These are phyloP conservation scores for Pleurotus giganteus DNA, from an alignment of 768 basidiomycete species.

Conservation along the genomic window DNA sequence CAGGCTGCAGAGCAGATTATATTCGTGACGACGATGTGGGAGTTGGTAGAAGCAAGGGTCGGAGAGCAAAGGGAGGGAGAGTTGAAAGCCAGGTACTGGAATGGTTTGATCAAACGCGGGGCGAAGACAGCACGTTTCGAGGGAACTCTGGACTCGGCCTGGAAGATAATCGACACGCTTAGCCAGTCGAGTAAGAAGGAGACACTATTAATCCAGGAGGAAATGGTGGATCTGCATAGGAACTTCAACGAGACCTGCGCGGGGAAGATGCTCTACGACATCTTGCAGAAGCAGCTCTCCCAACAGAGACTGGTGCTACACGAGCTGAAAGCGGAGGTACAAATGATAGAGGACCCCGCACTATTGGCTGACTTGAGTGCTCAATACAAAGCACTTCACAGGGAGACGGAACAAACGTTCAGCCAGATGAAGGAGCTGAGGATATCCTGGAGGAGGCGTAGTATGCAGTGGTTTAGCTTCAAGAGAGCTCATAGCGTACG, in stretches of 20 bases:
- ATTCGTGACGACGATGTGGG: conserved; percentile 50
- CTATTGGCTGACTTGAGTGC: conserved; percentile 14
- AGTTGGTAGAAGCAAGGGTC: conserved; percentile 26
- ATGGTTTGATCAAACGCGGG: conserved; percentile 47
- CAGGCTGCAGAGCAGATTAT: conserved; percentile 43
- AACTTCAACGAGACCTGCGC: conserved; percentile 36
- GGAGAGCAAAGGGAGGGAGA: conserved; percentile 44
- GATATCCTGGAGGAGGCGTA: conserved; percentile 19
- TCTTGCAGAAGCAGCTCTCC: neutral
- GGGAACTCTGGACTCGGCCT: conserved; percentile 32
- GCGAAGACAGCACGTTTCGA: conserved; percentile 42
- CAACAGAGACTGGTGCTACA: neutral
- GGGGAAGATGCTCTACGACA: conserved; percentile 9
- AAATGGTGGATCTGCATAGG: conserved; percentile 19
- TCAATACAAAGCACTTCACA: conserved; percentile 17
- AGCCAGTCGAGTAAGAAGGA: conserved; percentile 1
- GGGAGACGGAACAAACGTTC: conserved; percentile 19
- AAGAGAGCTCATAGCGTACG: conserved; percentile 10
- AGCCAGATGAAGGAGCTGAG: conserved; percentile 20
- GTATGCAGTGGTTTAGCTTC: conserved; percentile 13
- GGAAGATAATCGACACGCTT: conserved; percentile 22
- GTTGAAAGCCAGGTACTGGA: conserved; percentile 49
- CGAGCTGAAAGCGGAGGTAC: neutral
- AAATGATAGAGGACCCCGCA: neutral
- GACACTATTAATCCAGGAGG: conserved; percentile 17